Conservation (phyloP, 148 eudicot genomes). For the Chenopodium suecicum region DNA sequence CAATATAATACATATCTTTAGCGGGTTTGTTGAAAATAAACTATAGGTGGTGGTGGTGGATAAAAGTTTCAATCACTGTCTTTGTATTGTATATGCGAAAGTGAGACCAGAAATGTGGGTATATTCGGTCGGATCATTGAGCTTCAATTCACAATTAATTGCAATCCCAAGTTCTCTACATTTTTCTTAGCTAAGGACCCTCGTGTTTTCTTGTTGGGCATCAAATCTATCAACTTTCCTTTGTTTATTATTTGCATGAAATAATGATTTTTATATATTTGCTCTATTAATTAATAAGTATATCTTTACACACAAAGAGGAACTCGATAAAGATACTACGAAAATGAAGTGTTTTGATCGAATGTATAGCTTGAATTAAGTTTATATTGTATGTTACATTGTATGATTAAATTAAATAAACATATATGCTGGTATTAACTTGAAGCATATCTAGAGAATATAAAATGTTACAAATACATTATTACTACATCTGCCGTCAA, state of each 20-base stretch:
- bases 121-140: not conserved
- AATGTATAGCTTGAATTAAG: no score
- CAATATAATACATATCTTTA: not conserved
- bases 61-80: slow-evolving; percentile 5
- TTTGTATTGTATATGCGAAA: not conserved
- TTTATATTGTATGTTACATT: no score
- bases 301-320: not conserved
- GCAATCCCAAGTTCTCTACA: not conserved
- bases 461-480: no score
- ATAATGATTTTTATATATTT: not conserved
- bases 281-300: not conserved
- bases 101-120: slow-evolving; percentile 4
- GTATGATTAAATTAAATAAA: no score
- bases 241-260: not conserved
- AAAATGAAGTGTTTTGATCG: not conserved
- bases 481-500: no score
- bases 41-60: not conserved
- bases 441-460: no score
- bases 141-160: not conserved
- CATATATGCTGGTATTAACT: no score
- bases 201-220: slow-evolving; percentile 6
- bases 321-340: not conserved
- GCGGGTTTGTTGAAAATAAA: not conserved
- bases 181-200: not conserved
- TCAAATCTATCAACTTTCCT: not conserved